Conservation (phyloP, 805 yeast species). For the Tanozyma kutaoensis region DNA sequence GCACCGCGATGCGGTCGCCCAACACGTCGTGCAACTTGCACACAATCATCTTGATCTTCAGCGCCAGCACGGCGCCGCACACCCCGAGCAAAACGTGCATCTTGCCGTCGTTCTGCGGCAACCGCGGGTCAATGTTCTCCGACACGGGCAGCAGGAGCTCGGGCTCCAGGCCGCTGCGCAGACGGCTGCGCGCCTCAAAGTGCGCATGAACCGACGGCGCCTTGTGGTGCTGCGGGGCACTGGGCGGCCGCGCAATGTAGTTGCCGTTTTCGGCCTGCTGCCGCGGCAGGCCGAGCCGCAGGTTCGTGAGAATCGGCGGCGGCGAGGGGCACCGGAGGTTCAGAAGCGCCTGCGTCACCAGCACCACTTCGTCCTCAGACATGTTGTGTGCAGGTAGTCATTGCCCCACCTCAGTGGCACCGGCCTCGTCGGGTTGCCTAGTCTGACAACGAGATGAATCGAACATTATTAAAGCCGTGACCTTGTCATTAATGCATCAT, state of each 20-base stretch:
- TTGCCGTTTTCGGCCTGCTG: not conserved
- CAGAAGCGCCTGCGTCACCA: conserved; percentile 44
- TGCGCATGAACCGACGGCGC: conserved; percentile 67
- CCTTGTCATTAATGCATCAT: too few relatives aligned
- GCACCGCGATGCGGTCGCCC: conserved; percentile 36
- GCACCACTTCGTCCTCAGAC: conserved; percentile 20
- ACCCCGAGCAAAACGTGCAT: conserved; percentile 43
- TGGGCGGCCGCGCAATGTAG: not conserved
- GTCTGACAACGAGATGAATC: too few relatives aligned
- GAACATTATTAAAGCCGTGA: too few relatives aligned
- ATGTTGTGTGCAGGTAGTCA: too few relatives aligned
- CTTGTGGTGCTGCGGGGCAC: conserved; percentile 27
- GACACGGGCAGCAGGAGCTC: conserved; percentile 1
- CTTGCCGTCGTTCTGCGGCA: conserved; percentile 49
- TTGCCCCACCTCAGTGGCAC: too few relatives aligned
- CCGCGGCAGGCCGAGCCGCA: conserved; percentile 1
- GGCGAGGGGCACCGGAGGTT: conserved; percentile 57
- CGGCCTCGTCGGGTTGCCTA: too few relatives aligned
- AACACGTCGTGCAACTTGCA: conserved; percentile 39
- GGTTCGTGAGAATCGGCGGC: conserved; percentile 44
- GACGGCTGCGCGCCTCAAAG: conserved; percentile 15
- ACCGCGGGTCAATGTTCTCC: conserved; percentile 44
- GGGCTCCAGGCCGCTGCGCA: not conserved
- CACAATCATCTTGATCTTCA: conserved; percentile 40
- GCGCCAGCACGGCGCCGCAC: conserved; percentile 42